Evolutionary conservation across 352 stramenopile species (phyloP).

Genomic region (Globisporangium perplexum): DNA sequence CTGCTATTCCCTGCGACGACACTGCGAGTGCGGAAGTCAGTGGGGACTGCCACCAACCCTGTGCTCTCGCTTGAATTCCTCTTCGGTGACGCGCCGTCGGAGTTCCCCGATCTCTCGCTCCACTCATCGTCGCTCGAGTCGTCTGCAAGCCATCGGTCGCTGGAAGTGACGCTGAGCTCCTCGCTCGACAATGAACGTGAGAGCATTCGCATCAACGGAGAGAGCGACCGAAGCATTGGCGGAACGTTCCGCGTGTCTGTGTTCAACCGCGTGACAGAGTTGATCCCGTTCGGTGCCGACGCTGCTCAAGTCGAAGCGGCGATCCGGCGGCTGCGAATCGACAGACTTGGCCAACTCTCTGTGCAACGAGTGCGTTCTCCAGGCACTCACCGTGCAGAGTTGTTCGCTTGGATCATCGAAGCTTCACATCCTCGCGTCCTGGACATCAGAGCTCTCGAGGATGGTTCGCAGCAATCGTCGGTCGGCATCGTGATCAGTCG

Average conservation of each 20-base stretch:
- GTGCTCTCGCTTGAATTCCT: constrained; percentile 5
- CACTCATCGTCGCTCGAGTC: constrained; percentile 2
- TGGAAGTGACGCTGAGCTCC: neutral
- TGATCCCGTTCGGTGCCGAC: constrained; percentile 2
- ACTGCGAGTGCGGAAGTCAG: constrained; percentile 7
- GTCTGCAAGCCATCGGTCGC: neutral
- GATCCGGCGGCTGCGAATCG: constrained; percentile 4
- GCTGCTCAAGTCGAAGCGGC: constrained; percentile 6
- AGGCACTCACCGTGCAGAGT: neutral
- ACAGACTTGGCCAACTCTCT: neutral
- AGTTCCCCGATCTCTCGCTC: constrained; percentile 10
- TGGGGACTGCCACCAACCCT: neutral
- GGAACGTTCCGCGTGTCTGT: constrained; percentile 8
- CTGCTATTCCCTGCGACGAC: constrained; percentile 2
- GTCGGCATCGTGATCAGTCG: constrained; percentile 2
- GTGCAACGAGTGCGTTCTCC: constrained; percentile 1
- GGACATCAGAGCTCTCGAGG: neutral
- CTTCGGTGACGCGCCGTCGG: neutral
- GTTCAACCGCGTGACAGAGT: constrained; percentile 5
- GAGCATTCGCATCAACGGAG: neutral
- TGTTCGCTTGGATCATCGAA: constrained; percentile 11
- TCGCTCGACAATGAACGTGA: neutral
- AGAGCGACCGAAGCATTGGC: neutral
- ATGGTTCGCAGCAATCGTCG: neutral
- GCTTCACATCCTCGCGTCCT: constrained; percentile 7